Evolutionary conservation across 148 eudicot genomes (phyloP).

Genomic region (Vaccinium macrocarpon): DNA sequence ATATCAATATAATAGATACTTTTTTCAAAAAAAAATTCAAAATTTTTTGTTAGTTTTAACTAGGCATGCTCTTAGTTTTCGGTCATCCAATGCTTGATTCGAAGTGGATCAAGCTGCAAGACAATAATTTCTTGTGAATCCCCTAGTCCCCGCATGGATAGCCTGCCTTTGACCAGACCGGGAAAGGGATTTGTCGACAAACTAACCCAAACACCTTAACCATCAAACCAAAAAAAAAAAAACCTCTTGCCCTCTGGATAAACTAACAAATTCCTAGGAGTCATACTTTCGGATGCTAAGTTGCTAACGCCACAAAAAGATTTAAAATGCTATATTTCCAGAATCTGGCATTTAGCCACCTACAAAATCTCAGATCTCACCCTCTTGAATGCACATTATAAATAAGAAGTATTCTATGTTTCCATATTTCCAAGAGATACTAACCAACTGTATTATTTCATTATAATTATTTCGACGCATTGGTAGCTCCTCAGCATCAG

Average conservation of each 20-base stretch:
- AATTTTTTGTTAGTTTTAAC: no score
- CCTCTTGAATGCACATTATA: not conserved
- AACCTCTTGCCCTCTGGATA: not conserved
- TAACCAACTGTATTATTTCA: not conserved
- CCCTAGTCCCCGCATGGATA: no score
- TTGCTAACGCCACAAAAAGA: not conserved
- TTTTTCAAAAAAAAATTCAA: no score
- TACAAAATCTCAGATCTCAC: not conserved
- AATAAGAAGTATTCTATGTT: not conserved
- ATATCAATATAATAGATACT: no score
- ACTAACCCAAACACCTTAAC: no score
- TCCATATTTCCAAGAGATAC: not conserved
- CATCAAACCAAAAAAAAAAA: not conserved
- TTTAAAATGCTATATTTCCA: not conserved
- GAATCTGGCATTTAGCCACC: not conserved
- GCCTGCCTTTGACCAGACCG: no score
- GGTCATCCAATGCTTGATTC: no score
- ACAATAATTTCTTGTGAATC: no score
- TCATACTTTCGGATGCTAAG: not conserved
- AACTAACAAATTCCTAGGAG: not conserved
- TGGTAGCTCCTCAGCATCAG: not conserved
- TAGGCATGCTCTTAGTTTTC: no score
- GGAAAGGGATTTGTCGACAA: no score
- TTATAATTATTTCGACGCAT: conserved; percentile 3
- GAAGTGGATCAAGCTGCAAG: no score